Base-by-base conservation (phyloP, 108 stramenopile genomes). In the Asterionellopsis glacialis region DNA sequence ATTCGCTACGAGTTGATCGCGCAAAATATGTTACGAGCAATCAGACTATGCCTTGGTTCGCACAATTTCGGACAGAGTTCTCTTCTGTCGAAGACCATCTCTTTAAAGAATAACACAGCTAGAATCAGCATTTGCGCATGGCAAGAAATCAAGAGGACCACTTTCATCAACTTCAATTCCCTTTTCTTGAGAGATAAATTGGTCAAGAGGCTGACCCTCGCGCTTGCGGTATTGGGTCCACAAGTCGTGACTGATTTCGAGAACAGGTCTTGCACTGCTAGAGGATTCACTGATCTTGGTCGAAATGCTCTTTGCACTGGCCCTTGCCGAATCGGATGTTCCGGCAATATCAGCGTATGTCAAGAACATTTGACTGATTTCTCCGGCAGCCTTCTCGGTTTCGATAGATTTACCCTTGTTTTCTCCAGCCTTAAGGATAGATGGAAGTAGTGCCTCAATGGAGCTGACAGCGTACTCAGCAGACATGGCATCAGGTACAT, bases 221-320 rank as follows among this genome's bases (percentile, higher is more conserved):
- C 89, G 75, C 82, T 91, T 89, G 61, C 93, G 85, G 76, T 94
- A 89, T 83, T 90, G 88, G 57, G 83, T 89, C 93, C 93, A 94
- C 52, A 87, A 72, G 51, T 90, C 87, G 60, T 91, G 85, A 38
- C 83, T 82, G 63, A 90, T 87, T 68, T 89, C 89, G 14, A 94
- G 77, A 62, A 94, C 84, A 11, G 89, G 93, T 64, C 87, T 51
- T 16, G 91, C 88, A 44, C 79, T 67, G 44, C 81, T 67, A 49
- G 73, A 49, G 23, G 85, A 75, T n/a, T 64, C 73, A 66, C 75
- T 84, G 71, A 91, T 91, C 60, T 89, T 69, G 44, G 79, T 82
- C 0, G 87, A 79, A 50, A 85, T 83, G 13, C 82, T 75, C 1
- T 73, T 61, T 26, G 89, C 87, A 41, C 68, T 65, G 39, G 73